Base-by-base conservation (phyloP, 352 stramenopile species). In the Elongisporangium undulatum region DNA sequence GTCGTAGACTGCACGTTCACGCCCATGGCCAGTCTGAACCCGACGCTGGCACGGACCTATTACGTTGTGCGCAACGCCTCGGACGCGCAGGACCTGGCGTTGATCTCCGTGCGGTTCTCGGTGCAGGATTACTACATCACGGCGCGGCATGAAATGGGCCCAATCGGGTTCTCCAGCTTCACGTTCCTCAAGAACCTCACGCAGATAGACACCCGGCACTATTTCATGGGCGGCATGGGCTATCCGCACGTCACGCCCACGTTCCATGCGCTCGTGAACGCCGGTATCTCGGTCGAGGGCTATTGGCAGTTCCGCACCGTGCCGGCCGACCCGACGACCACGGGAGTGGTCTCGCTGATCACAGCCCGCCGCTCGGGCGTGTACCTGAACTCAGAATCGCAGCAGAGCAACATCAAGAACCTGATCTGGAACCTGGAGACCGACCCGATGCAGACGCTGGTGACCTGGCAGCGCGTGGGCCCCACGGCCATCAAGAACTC, bases 81-180 rank as follows among this genome's bases (percentile, higher is more conserved):
- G 0, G 20, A 71, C n/a, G 24, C n/a, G 0, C 53, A 70, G 8
- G 56, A 70, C 19, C 51, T 71, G n/a, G 56, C 19, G 9, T 38
- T 74, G 3, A 10, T 74, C n/a, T 64, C 45, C 5, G 38, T 61
- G 22, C 61, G 56, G 19, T 26, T 71, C 1, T 64, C 57, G 0
- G 62, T 45, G 1, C 63, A 74, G 34, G 60, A 65, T 41, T 74
- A 71, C 53, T 49, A 51, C 17, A 55, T 68, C 16, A 3, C 51
- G 1, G 23, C 56, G 0, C 41, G 58, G 29, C 38, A 63, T 20
- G 34, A 62, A 15, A 26, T 51, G 2, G 66, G 62, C 3, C n/a
- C 63, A 0, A 23, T 63, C 1, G 67, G 38, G 2, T 52, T 58
- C 7, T 38, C 56, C 17, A 61, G 54, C 16, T 23, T 74, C 41